Evolutionary conservation across 2,329 filamentous ascomycete genomes (phyloP).

Genomic region (Shiraia sp.): DNA sequence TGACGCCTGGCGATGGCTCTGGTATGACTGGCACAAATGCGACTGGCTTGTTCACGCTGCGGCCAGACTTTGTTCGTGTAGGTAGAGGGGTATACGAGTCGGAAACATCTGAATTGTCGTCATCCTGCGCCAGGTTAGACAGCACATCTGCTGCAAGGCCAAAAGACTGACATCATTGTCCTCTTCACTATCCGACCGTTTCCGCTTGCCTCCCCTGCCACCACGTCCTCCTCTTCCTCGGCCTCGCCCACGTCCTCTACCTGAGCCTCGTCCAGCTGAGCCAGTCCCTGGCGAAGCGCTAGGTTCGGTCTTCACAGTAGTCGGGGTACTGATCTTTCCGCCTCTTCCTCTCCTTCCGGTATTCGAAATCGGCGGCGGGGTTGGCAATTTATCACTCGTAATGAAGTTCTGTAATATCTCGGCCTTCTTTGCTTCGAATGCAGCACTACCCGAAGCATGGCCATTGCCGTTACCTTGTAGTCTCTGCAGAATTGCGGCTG

Average conservation of each 20-base stretch:
- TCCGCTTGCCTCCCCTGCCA: conserved; percentile 44
- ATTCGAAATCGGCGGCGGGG: conserved; percentile 39
- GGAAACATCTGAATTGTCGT: conserved; percentile 45
- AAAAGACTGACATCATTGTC: conserved; percentile 38
- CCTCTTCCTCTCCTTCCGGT: conserved; percentile 38
- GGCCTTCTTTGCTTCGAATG: conserved; percentile 52
- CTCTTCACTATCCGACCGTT: conserved; percentile 42
- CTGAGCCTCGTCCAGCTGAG: conserved; percentile 40
- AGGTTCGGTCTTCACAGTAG: conserved; percentile 34
- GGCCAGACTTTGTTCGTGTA: conserved; percentile 75
- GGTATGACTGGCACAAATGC: conserved; percentile 62
- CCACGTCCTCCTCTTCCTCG: conserved; percentile 43
- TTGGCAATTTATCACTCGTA: conserved; percentile 49
- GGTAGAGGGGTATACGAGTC: conserved; percentile 58
- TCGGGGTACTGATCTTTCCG: conserved; percentile 38
- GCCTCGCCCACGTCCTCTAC: conserved; percentile 42
- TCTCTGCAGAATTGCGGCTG: conserved; percentile 48
- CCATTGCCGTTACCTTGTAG: conserved; percentile 40
- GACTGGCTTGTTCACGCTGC: conserved; percentile 69
- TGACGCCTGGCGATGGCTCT: conserved; percentile 53
- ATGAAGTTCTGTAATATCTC: conserved; percentile 51
- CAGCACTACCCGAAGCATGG: conserved; percentile 42
- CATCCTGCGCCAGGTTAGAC: conserved; percentile 30
- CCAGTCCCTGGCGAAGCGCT: conserved; percentile 24
- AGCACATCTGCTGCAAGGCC: conserved; percentile 1